Evolutionary conservation across 1,284 basidiomycete species (phyloP).

Genomic region (Farysia itapuensis): DNA sequence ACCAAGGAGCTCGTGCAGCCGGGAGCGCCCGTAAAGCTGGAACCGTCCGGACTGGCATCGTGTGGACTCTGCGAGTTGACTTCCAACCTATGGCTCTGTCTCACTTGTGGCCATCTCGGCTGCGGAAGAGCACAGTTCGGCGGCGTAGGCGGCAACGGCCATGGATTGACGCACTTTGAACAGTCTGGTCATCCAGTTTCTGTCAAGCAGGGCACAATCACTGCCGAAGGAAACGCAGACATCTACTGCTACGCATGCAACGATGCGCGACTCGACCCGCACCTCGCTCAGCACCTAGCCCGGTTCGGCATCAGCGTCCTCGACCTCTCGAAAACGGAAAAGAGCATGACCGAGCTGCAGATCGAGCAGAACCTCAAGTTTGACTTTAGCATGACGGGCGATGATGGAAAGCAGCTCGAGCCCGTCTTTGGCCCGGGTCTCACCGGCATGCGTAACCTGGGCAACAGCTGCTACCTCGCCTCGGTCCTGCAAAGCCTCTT

Average conservation of each 20-base stretch:
- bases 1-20: conserved; percentile 72
- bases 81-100: conserved; percentile 87
- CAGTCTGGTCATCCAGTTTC: conserved; percentile 77
- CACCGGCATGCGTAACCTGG: conserved; percentile 88
- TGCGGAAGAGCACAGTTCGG: conserved; percentile 89
- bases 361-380: conserved; percentile 94
- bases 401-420: conserved; percentile 82
- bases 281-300: conserved; percentile 73
- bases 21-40: conserved; percentile 35
- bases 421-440: conserved; percentile 85
- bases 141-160: conserved; percentile 82
- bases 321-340: conserved; percentile 87
- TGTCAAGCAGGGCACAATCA: conserved; percentile 95
- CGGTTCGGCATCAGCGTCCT: conserved; percentile 86
- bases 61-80: conserved; percentile 52
- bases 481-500: conserved; percentile 88
- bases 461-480: conserved; percentile 98
- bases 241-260: conserved; percentile 93
- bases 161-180: conserved; percentile 81
- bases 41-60: conserved; percentile 29
- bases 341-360: conserved; percentile 96
- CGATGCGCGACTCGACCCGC: conserved; percentile 80
- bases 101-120: conserved; percentile 85
- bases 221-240: conserved; percentile 88
- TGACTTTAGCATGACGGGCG: conserved; percentile 90